Evolutionary conservation across 2,329 filamentous ascomycete genomes (phyloP), one percentile per base, ranked within the genome.

Genomic region (Cladosporium sp.): DNA sequence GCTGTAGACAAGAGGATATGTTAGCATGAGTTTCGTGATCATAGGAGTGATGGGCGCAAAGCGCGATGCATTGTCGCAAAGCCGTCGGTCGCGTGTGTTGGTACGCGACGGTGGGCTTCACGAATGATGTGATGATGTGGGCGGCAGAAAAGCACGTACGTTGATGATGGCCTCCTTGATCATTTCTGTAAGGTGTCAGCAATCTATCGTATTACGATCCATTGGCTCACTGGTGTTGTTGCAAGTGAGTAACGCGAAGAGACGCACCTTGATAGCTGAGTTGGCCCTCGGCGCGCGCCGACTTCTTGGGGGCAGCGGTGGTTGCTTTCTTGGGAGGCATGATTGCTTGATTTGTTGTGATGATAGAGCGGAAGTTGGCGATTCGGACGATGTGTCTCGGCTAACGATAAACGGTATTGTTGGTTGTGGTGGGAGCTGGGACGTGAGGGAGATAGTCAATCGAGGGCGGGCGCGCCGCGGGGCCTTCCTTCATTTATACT

Each of bases 81-180:
- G 49, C 51, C 49, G 49, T 49, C 50, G 52, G 60, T 62, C 55
- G 55, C 58, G 58, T 38, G 36, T 38, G 19, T 30, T 41, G 52
- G 50, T 39, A 39, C 52, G 55, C 54, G 50, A 52, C 51, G 49
- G 40, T 30, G 18, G 38, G 43, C 46, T 40, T 49, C 43, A 16
- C 27, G 18, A 29, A 36, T 25, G 20, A 27, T 30, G 47, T 16
- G 39, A 43, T 15, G 25, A 35, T 15, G 38, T 13, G 20, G 32
- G 20, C 22, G 22, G 20, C 19, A 22, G 27, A 20, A 3, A 13
- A 18, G 12, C 7, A 51, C 49, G 82, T 71, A 86, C 83, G 71
- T 78, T 80, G 65, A 84, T 69, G 67, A 86, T 83, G 60, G 82
- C 83, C 69, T 85, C 82, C 72, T 84, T 84, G 70, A 86, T 83